phyloP scores from a whole-genome alignment of 106 monocot genomes.

The Agapanthus africanus region DNA sequence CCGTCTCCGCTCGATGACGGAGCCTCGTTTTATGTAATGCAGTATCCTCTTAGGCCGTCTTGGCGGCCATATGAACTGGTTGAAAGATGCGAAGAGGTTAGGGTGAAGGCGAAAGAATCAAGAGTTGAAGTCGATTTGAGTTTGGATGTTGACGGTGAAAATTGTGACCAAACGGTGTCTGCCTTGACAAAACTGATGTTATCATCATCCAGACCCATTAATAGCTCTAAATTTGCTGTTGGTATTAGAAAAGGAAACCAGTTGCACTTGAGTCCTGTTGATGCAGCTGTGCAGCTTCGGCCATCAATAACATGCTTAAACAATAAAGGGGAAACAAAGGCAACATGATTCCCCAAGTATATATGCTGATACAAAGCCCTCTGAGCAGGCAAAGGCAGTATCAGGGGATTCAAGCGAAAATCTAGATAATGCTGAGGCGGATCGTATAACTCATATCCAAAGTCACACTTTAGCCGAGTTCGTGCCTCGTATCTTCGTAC shows the following conservation, averaged over 20 bases:
- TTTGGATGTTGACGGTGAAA: conserved; percentile 17
- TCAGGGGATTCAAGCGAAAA: conserved; percentile 5
- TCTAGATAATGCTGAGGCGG: conserved; percentile 7
- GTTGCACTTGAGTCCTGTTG: conserved; percentile 82
- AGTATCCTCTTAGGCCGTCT: conserved; percentile 17
- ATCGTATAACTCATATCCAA: too few species aligned
- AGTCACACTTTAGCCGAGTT: too few species aligned
- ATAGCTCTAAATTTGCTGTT: conserved; percentile 11
- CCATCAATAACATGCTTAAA: conserved; percentile 35
- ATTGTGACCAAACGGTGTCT: too few species aligned
- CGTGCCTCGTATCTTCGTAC: too few species aligned
- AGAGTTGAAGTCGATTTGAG: conserved; percentile 21
- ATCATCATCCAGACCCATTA: conserved; percentile 6
- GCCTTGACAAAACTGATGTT: too few species aligned
- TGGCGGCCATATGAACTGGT: conserved; percentile 22
- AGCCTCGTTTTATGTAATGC: conserved; percentile 21
- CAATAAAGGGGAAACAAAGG: conserved; percentile 16
- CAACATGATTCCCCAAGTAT: conserved; percentile 14
- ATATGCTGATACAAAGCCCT: conserved; percentile 9
- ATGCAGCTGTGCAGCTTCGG: conserved; percentile 76
- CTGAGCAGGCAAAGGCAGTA: conserved; percentile 13
- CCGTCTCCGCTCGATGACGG: background rate
- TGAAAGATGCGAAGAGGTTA: conserved; percentile 23
- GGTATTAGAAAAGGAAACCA: conserved; percentile 21
- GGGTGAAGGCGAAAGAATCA: conserved; percentile 15